Evolutionary conservation across 768 basidiomycete species (phyloP).

Genomic region (Hypholoma fasciculare): DNA sequence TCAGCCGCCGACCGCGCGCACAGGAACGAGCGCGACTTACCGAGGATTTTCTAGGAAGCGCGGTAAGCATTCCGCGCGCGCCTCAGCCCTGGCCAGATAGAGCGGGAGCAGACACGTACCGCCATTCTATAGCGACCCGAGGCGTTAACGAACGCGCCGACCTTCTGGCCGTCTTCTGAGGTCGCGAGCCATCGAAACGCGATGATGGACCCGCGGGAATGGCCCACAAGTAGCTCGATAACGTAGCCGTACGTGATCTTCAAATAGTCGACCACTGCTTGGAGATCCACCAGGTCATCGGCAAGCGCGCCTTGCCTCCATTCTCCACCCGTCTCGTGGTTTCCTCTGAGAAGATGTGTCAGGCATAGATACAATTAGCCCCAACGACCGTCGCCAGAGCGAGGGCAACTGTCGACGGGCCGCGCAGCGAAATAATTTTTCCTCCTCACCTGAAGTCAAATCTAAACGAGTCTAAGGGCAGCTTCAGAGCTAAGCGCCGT

Average conservation of each 20-base stretch:
- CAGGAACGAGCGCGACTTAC: slow-evolving; percentile 23
- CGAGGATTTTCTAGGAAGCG: slow-evolving; percentile 38
- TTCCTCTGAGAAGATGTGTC: slow-evolving; percentile 49
- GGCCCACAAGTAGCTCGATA: slow-evolving; percentile 70
- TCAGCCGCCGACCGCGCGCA: neutral
- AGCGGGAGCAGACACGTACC: slow-evolving; percentile 41
- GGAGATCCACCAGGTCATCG: slow-evolving; percentile 67
- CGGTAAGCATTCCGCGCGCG: neutral
- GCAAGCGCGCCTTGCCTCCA: slow-evolving; percentile 62
- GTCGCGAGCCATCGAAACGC: slow-evolving; percentile 70
- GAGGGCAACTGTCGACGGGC: neutral
- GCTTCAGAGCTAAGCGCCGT: slow-evolving; percentile 60
- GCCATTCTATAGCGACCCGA: slow-evolving; percentile 81
- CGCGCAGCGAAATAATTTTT: slow-evolving; percentile 4
- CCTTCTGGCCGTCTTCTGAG: slow-evolving; percentile 53
- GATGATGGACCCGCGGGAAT: slow-evolving; percentile 76
- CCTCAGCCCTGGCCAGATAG: neutral
- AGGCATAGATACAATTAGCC: neutral
- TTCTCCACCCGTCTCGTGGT: slow-evolving; percentile 71
- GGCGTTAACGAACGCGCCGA: slow-evolving; percentile 68
- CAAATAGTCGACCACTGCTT: slow-evolving; percentile 64
- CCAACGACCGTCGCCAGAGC: neutral
- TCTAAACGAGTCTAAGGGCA: slow-evolving; percentile 80
- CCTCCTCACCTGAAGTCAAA: slow-evolving; percentile 81
- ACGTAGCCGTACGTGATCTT: slow-evolving; percentile 61